Base-by-base conservation (phyloP, 495 filamentous ascomycete genomes). In the Penicillium lagena region DNA sequence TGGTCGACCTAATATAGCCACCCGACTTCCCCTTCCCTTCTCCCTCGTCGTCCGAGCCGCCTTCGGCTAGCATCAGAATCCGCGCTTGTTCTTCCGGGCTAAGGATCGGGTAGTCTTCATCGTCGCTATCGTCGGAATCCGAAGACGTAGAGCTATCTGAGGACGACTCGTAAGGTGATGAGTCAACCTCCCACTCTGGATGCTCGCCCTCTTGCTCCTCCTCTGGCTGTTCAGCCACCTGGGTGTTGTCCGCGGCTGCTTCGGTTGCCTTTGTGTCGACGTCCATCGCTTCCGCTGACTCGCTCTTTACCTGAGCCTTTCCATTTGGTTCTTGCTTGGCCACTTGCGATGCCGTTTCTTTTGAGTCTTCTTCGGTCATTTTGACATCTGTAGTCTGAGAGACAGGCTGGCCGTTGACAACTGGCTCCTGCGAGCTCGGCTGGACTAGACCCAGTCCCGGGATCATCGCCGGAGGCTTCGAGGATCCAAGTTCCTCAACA, bases 31-130 rank as follows among this genome's bases (percentile, higher is more conserved):
- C 56, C 67, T 80, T 55, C 59, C 76, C 51, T 42, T 60, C 65
- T 58, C 76, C 81, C 43, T 86, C 86, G 36, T 91, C 90, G 37
- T 89, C 85, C 7, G 79, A 84, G 7, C 73, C 80, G 32, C 69
- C 80, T 37, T 80, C 86, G 39, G 76, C 82, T 47, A 78, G 71
- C 89, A 96, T 91, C 27, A 96, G 70, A 30, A 91, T 78, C 9
- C 81, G 78, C 1, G 85, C 86, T 51, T 87, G 82, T 58, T 93
- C 87, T 59, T 86, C 86, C 10, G 86, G 76, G 39, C 79, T 82
- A 12, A 94, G 73, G 27, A 88, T 73, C 11, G 81, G 73, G 47
- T 88, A 87, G 39, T 81, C 77, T 43, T 82, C 82, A n/a, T 82
- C 82, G 28, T 85, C 84, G 37, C 79, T 78, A 42, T 82, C 81